Percentiles rank a stretch among this genome's conserved stretches.
Conservation (phyloP, 2,329 filamentous ascomycete species). For the Lachnellula arida region DNA sequence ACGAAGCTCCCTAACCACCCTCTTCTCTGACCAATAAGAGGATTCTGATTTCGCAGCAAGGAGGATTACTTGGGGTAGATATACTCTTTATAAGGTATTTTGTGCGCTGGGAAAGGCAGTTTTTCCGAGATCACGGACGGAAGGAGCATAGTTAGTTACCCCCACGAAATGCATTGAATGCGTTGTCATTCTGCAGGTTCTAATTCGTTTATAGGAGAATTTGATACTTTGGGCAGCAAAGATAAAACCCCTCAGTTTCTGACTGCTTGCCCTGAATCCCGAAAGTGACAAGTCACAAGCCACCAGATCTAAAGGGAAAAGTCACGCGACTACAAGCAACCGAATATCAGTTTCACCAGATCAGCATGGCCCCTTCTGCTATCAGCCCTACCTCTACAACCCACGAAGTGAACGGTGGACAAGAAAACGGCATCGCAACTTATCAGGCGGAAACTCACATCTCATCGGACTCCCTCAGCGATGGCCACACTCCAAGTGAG, state of each 20-base stretch:
- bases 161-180: background rate
- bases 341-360: background rate
- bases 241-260: background rate
- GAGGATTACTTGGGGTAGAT: background rate
- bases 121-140: background rate
- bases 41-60: conserved; percentile 5
- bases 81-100: background rate
- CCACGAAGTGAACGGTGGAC: conserved; percentile 4
- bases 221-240: background rate
- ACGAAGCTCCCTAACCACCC: background rate
- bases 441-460: background rate
- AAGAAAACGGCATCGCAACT: conserved; percentile 1
- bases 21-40: conserved; percentile 3
- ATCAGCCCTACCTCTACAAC: conserved; percentile 15
- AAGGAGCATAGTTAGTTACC: background rate
- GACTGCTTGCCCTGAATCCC: background rate
- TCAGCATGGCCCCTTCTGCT: conserved; percentile 26
- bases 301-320: no score
- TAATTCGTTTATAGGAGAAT: background rate
- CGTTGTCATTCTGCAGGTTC: background rate
- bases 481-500: conserved; percentile 1
- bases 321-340: background rate
- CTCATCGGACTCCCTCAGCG: conserved; percentile 6
- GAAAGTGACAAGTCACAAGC: no score
- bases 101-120: background rate